Percentiles rank a stretch among this genome's conserved stretches.
Conservation (phyloP, 306 rosid genomes). For the Mucuna pruriens region DNA sequence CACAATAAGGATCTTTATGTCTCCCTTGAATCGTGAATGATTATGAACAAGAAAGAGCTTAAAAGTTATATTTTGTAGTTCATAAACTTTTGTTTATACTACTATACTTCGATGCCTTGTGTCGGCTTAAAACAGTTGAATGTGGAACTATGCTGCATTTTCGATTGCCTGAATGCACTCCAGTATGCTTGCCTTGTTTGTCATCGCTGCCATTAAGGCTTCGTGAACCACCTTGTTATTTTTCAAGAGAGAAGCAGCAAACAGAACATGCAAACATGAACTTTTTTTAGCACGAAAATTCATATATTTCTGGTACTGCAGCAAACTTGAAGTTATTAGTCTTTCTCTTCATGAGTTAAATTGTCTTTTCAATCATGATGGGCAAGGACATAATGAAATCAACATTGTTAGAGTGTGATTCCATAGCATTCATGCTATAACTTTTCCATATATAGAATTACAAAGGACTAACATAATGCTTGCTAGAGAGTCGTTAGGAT, state of each 20-base stretch:
- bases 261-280: conserved; percentile 62
- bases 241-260: conserved; percentile 84
- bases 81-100: conserved; percentile 13
- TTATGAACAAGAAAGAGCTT: conserved; percentile 19
- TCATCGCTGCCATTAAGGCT: conserved; percentile 71
- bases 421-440: too few species aligned
- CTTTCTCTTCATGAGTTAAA: too few species aligned
- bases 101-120: neutral
- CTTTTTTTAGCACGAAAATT: neutral
- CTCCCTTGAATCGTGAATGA: neutral
- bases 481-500: too few species aligned
- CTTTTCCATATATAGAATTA: too few species aligned
- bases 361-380: too few species aligned
- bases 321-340: too few species aligned
- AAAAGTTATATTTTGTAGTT: neutral
- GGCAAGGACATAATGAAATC: too few species aligned
- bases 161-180: conserved; percentile 89
- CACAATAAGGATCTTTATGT: too few species aligned
- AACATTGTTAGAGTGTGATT: too few species aligned
- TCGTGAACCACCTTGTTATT: conserved; percentile 74
- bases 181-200: conserved; percentile 66
- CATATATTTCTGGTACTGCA: neutral
- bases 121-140: conserved; percentile 10
- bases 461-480: too few species aligned
- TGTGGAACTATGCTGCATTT: conserved; percentile 51